These are phyloP conservation scores for Ceratobasidium sp. DNA, from an alignment of 1,284 basidiomycete species.

Conservation along the genomic window DNA sequence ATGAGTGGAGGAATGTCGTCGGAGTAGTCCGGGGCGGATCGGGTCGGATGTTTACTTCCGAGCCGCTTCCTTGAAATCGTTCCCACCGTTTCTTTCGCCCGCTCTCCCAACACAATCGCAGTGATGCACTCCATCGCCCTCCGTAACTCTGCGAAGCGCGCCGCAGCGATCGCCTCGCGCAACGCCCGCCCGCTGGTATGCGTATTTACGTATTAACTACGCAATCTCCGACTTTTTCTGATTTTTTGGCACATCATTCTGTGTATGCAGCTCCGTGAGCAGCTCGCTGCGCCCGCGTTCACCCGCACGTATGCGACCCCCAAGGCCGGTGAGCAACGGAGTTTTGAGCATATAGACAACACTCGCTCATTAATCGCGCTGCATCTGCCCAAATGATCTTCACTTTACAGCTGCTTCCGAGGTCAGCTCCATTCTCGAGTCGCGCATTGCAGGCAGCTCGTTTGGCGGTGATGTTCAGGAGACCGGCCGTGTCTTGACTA, in stretches of 20 bases:
- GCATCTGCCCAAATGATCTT: slow-evolving; percentile 47
- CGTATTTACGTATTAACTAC: slow-evolving; percentile 43
- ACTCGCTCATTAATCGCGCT: slow-evolving; percentile 44
- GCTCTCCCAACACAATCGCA: slow-evolving; percentile 46
- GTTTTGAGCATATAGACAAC: slow-evolving; percentile 51
- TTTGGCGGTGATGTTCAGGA: slow-evolving; percentile 96
- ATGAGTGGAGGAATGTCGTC: slow-evolving; percentile 22
- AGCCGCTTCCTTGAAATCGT: slow-evolving; percentile 49
- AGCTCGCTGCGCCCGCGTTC: slow-evolving; percentile 46
- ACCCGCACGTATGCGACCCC: slow-evolving; percentile 94
- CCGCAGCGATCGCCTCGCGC: slow-evolving; percentile 44
- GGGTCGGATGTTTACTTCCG: slow-evolving; percentile 48
- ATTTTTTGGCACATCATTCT: slow-evolving; percentile 37
- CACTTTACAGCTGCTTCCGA: slow-evolving; percentile 86
- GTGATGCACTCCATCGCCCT: slow-evolving; percentile 89
- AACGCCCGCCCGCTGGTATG: slow-evolving; percentile 65
- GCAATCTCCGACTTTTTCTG: slow-evolving; percentile 43
- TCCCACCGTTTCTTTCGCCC: slow-evolving; percentile 53
- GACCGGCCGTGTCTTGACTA: slow-evolving; percentile 97
- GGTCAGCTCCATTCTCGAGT: slow-evolving; percentile 98
- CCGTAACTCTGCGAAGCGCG: slow-evolving; percentile 67
- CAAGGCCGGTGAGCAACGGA: slow-evolving; percentile 66
- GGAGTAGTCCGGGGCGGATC: slow-evolving; percentile 45
- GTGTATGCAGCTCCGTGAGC: slow-evolving; percentile 41
- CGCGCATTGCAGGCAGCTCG: slow-evolving; percentile 92